These are phyloP conservation scores for Malania oleifera DNA, from an alignment of 164 flowering plant species.

Conservation along the genomic window DNA sequence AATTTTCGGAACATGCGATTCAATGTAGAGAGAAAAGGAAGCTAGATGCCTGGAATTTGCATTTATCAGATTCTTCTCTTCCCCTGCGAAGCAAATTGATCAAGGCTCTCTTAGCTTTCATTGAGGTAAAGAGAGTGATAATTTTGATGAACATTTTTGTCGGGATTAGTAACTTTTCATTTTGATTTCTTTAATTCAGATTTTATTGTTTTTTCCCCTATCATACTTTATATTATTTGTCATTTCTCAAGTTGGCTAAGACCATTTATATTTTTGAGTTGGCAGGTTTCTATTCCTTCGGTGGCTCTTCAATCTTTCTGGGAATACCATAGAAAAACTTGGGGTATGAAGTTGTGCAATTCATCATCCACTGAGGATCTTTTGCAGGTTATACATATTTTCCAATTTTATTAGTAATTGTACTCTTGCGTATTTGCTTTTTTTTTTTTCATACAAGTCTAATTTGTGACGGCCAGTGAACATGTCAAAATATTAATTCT, in stretches of 20 bases:
- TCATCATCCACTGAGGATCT: slow-evolving; percentile 1
- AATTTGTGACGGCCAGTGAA: too few species aligned
- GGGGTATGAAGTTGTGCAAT: neutral
- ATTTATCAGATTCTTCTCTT: neutral
- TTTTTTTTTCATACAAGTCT: neutral
- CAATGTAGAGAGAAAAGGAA: neutral
- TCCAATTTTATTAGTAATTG: neutral
- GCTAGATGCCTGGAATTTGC: neutral
- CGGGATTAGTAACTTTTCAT: too few species aligned
- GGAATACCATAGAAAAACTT: slow-evolving; percentile 1
- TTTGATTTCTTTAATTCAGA: too few species aligned
- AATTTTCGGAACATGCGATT: neutral
- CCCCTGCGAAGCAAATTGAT: slow-evolving; percentile 2
- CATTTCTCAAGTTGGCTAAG: neutral
- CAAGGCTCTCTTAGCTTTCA: neutral
- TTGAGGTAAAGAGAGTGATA: neutral
- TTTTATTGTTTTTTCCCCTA: too few species aligned
- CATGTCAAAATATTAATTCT: too few species aligned
- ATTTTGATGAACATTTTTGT: too few species aligned
- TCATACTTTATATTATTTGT: too few species aligned
- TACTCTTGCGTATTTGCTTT: neutral
- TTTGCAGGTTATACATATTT: slow-evolving; percentile 3
- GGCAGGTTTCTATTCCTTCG: neutral
- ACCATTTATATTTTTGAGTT: neutral
- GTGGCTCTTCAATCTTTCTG: neutral